phyloP scores from a whole-genome alignment of 139 green algal genomes.

The Zygnema circumcarinatum region DNA sequence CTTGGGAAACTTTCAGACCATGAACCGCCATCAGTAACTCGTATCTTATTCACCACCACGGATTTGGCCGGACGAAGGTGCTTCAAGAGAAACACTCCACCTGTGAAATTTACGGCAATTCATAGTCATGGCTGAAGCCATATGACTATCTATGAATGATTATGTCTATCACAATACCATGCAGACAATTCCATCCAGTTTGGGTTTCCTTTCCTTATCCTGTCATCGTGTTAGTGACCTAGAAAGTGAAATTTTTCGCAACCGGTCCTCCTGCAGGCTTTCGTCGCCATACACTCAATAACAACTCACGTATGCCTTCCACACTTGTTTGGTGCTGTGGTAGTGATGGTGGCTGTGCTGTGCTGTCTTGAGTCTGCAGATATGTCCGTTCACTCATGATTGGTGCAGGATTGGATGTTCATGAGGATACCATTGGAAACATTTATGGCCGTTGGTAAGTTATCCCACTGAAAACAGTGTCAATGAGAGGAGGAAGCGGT shows the following conservation, averaged over 20 bases:
- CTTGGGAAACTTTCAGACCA: slow-evolving; percentile 82
- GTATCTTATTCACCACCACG: slow-evolving; percentile 86
- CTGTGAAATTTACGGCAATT: not conserved
- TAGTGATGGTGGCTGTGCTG: too few species aligned
- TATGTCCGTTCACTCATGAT: slow-evolving; percentile 88
- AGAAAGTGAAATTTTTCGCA: too few species aligned
- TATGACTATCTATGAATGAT: too few species aligned
- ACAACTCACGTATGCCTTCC: too few species aligned
- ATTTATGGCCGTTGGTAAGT: slow-evolving; percentile 81
- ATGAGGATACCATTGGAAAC: slow-evolving; percentile 90
- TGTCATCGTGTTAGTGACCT: too few species aligned
- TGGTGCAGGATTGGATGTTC: slow-evolving; percentile 69
- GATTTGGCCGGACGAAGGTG: slow-evolving; percentile 75
- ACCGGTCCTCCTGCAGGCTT: too few species aligned
- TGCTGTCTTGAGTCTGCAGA: slow-evolving; percentile 63
- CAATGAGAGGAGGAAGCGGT: too few species aligned
- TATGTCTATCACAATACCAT: too few species aligned
- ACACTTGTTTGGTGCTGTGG: too few species aligned
- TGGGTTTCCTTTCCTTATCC: too few species aligned
- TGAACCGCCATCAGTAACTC: slow-evolving; percentile 85
- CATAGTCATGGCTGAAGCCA: not conserved
- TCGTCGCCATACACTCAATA: too few species aligned
- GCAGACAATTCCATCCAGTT: too few species aligned
- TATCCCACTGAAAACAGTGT: not conserved
- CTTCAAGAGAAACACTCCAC: slow-evolving; percentile 35